A percentile compares a stretch with the other conserved stretches of the same genome.
phyloP scores from a whole-genome alignment of 2,329 filamentous ascomycete genomes.

The Claviceps maximensis region DNA sequence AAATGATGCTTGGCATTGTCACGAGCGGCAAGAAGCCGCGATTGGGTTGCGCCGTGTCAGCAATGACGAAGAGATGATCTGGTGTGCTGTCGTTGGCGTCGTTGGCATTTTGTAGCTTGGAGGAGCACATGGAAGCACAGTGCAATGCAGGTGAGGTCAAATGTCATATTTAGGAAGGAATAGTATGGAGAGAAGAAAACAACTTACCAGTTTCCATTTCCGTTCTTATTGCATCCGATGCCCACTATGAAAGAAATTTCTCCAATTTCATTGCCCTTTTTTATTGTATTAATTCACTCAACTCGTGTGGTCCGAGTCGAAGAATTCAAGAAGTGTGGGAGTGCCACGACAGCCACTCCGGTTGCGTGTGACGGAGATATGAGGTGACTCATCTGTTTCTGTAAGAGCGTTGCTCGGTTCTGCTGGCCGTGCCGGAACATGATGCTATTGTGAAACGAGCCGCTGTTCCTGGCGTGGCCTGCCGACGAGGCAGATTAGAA shows the following conservation, averaged over 20 bases:
- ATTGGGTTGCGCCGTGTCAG: neutral
- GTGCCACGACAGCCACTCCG: neutral
- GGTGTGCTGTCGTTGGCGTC: neutral
- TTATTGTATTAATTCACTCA: neutral
- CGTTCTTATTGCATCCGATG: neutral
- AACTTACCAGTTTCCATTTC: no score
- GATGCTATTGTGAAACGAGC: neutral
- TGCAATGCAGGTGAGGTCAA: no score
- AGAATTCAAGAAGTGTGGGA: neutral
- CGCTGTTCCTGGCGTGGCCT: neutral
- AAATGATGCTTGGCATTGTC: neutral
- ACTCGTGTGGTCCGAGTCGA: neutral
- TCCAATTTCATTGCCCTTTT: neutral
- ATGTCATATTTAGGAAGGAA: no score
- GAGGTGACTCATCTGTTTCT: neutral
- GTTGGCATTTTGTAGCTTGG: neutral
- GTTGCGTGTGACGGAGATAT: neutral
- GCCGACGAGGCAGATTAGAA: neutral
- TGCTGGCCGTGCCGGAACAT: neutral
- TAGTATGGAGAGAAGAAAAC: no score
- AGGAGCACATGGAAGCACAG: no score
- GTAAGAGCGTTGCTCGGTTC: neutral
- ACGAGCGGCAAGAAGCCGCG: neutral
- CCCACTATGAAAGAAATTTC: neutral
- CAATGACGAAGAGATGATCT: neutral